Evolutionary conservation across 257 asterid genomes (phyloP), one percentile per base, ranked within the genome.

Genomic region (Solanum chmielewskii): DNA sequence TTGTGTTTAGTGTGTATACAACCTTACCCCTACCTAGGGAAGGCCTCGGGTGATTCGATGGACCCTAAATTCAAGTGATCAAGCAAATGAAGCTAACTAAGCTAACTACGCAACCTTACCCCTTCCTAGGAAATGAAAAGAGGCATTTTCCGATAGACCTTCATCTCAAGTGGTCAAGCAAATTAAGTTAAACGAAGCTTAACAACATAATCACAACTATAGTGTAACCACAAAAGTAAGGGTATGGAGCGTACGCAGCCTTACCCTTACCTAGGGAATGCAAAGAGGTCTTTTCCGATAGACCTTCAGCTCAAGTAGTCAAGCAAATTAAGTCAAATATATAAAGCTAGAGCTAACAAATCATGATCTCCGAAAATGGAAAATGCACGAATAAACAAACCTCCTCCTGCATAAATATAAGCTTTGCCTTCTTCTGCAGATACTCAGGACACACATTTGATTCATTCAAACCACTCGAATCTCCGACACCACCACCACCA

Each of bases 401-500:
- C 94, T 90, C 92, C 4, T 92, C 91, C 87, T 85, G 92, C 93
- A 92, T 85, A 86, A 35, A 83, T 35, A 92, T 25, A 12, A 92
- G 90, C 91, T 89, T 92, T 2, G 90, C 92, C 84, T 90, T 92
- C 87, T 86, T 90, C 78, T 88, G 91, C 13, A 89, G 89, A 89
- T 41, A 90, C 14, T 91, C 93, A 4, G 92, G 91, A 42, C 86
- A 84, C 8, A 15, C 52, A 73, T 42, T 52, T 44, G 91, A 84
- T 37, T 86, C 88, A 41, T 23, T 45, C 10, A 91, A 89, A 33
- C 78, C 91, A 84, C 92, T 83, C 0, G 90, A 88, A 87, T 89
- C 90, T 86, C 89, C 90, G 7, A 23, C 89, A n/a, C 23, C 60
- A 15, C 60, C 60, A 15, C 60, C 89, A 33, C 23, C 75, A 16